phyloP scores from a whole-genome alignment of 345 rosid species.

The Murraya koenigii region DNA sequence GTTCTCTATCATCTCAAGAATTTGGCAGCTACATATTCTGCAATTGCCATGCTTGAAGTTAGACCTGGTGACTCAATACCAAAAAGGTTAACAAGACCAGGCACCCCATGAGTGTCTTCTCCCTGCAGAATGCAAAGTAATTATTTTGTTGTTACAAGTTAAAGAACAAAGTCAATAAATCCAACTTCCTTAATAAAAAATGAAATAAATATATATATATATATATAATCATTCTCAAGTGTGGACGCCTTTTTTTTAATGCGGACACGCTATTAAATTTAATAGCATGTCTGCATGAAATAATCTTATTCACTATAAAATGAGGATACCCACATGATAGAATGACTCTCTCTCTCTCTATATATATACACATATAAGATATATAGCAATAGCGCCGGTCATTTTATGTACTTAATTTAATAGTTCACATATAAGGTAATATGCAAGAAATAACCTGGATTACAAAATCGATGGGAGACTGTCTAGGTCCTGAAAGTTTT shows the following conservation, averaged over 20 bases:
- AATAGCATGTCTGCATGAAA: no score
- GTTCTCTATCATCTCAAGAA: conserved; percentile 27
- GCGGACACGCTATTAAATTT: no score
- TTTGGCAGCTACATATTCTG: conserved; percentile 65
- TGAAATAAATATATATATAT: no score
- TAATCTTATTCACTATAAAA: no score
- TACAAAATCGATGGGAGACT: conserved; percentile 65
- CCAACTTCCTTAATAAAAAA: neutral
- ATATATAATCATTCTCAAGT: no score
- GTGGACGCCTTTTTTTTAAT: no score
- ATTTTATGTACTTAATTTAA: neutral
- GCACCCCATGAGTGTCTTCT: conserved; percentile 70
- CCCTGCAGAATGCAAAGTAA: conserved; percentile 46
- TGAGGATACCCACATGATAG: no score
- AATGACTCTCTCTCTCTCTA: no score
- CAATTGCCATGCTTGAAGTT: conserved; percentile 91
- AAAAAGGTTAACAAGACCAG: conserved; percentile 83
- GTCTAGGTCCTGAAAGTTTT: conserved; percentile 74
- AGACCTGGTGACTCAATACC: conserved; percentile 98
- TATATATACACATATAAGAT: no score
- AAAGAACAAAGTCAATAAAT: neutral
- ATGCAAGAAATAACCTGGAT: conserved; percentile 54
- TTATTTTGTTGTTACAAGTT: neutral
- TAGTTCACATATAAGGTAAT: neutral
- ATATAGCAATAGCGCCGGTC: neutral